Base-by-base conservation (phyloP, 805 yeast species). In the Grigorovia jiainica region DNA sequence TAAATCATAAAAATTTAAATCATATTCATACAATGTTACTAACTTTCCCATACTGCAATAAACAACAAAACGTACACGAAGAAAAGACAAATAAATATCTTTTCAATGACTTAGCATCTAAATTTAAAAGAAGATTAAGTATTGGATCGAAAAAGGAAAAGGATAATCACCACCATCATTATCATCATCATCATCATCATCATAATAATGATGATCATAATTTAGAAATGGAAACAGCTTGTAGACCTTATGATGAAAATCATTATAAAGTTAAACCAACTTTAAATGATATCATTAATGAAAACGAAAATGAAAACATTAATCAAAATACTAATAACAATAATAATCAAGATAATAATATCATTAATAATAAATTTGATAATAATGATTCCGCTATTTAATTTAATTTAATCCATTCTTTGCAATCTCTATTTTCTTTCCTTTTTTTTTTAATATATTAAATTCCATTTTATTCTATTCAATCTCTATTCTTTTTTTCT, bases 1-100 rank as follows among this genome's bases (percentile, higher is more conserved):
- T n/a, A n/a, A n/a, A n/a, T n/a, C n/a, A n/a, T n/a, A n/a, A n/a
- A n/a, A n/a, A n/a, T n/a, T n/a, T n/a, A n/a, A n/a, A n/a, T n/a
- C n/a, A 34, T 16, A 16, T 13, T 17, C 24, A n/a, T n/a, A n/a
- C 11, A 29, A 38, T 38, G 41, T 30, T 38, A 18, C 33, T 30
- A 38, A 30, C 17, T 18, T 38, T 38, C 41, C 41, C 41, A 17
- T 29, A 30, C 27, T 38, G 18, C 35, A 30, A 18, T 18, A 29
- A 29, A 36, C 23, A 17, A 18, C 23, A 35, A 25, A 32, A 32
- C 19, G 27, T 35, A n/a, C 18, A 20, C 13, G 27, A 19, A 3
- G 18, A 35, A 19, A 35, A 35, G 27, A 35, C 38, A 9, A 35
- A 35, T 25, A 35, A 20, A 25, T 35, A 35, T 17, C 18, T 35